A percentile compares a stretch with the other conserved stretches of the same genome.
Conservation (phyloP, 169 alveolate genomes). For the Neospora caninum region DNA sequence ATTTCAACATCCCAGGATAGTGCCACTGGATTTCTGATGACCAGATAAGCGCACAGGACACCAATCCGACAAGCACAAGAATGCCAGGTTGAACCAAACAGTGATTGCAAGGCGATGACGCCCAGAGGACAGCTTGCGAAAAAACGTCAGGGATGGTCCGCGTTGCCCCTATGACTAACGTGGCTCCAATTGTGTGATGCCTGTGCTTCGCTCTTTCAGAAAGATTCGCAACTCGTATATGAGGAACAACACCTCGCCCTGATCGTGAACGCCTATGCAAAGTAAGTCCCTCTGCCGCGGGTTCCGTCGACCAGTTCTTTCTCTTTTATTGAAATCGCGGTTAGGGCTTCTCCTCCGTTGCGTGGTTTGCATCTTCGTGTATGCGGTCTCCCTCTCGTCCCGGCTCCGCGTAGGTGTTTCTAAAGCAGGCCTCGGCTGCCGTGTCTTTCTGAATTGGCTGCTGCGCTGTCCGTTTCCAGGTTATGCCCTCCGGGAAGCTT, state of each 20-base stretch:
- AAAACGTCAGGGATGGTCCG: no score
- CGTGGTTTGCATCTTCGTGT: not conserved
- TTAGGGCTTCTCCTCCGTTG: not conserved
- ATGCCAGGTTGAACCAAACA: no score
- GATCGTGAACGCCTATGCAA: constrained; percentile 33
- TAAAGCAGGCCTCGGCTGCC: not conserved
- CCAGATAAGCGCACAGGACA: no score
- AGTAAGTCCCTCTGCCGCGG: not conserved
- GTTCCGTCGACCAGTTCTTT: not conserved
- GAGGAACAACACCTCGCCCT: constrained; percentile 35
- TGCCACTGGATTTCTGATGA: no score
- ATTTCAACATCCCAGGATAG: no score
- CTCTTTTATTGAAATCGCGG: not conserved
- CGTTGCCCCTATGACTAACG: no score
- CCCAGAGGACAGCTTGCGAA: no score
- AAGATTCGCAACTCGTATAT: not conserved
- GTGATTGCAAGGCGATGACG: no score
- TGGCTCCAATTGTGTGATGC: no score
- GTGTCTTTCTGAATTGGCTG: not conserved
- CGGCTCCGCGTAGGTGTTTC: not conserved
- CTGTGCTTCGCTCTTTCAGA: not conserved
- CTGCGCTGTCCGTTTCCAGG: not conserved
- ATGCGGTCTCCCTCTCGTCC: not conserved
- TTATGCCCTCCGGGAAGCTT: not conserved
- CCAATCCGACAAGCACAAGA: no score